A percentile compares a stretch with the other conserved stretches of the same genome.
phyloP scores from a whole-genome alignment of 1,284 basidiomycete species.

The Naganishia sp. region DNA sequence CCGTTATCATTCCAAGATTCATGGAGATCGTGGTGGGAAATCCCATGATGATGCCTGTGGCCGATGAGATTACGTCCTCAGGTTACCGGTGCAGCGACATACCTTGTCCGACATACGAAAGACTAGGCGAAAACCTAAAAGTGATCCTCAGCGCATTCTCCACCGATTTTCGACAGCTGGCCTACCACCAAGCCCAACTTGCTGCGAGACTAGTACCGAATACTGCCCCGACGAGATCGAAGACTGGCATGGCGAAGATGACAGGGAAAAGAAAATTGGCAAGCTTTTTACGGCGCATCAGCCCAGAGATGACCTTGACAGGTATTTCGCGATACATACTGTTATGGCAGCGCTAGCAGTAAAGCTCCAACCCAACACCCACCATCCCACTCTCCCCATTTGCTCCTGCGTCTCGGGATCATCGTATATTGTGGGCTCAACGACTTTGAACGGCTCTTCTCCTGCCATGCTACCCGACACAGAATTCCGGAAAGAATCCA shows the following conservation, averaged over 20 bases:
- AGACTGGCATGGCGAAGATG: constrained; percentile 85
- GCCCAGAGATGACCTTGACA: constrained; percentile 15
- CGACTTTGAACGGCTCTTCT: constrained; percentile 17
- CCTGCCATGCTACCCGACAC: constrained; percentile 1
- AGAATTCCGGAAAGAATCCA: neutral
- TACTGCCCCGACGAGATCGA: constrained; percentile 62
- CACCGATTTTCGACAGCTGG: neutral
- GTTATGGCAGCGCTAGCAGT: constrained; percentile 68
- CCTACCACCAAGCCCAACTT: constrained; percentile 83
- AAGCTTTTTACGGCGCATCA: constrained; percentile 42
- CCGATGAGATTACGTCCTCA: neutral
- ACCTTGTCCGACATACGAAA: constrained; percentile 88
- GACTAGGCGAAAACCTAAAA: constrained; percentile 73
- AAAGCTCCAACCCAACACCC: constrained; percentile 73
- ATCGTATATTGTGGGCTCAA: constrained; percentile 1
- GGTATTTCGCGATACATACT: constrained; percentile 55
- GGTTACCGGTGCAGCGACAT: neutral
- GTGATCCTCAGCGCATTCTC: neutral
- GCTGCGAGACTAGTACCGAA: constrained; percentile 67
- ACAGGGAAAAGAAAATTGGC: constrained; percentile 80
- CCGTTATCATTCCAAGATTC: constrained; percentile 92
- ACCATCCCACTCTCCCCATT: constrained; percentile 68
- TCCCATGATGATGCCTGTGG: constrained; percentile 91
- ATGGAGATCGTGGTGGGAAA: constrained; percentile 90
- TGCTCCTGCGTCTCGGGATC: constrained; percentile 43